Conservation (phyloP, 768 basidiomycete genomes). For the Pleurotus tuber-regium region DNA sequence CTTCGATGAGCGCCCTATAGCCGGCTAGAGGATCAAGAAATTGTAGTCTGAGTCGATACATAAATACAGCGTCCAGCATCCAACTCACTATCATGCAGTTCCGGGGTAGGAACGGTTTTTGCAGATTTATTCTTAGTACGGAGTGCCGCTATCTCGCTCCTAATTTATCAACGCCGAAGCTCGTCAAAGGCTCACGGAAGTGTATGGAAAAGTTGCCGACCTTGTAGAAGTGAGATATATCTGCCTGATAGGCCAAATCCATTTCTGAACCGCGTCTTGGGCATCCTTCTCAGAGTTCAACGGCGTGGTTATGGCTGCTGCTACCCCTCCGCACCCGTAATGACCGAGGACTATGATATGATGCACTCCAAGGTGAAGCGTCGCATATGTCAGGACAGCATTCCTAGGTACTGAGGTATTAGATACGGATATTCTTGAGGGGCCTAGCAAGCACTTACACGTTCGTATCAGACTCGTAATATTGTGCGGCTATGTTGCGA, state of each 20-base stretch:
- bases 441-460: constrained; percentile 11
- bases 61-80: background rate
- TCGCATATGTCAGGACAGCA: constrained; percentile 19
- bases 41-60: background rate
- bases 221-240: constrained; percentile 19
- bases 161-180: background rate
- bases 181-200: background rate
- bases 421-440: background rate
- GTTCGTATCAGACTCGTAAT: constrained; percentile 17
- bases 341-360: constrained; percentile 25
- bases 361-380: constrained; percentile 16
- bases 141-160: constrained; percentile 18
- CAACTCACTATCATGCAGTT: constrained; percentile 18
- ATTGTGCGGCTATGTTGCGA: constrained; percentile 23
- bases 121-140: constrained; percentile 15
- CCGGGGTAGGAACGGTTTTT: constrained; percentile 14
- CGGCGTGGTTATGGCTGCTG: constrained; percentile 16
- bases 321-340: constrained; percentile 23
- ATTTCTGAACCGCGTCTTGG: constrained; percentile 18
- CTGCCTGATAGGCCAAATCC: constrained; percentile 22
- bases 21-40: constrained; percentile 24
- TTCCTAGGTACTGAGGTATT: constrained; percentile 12
- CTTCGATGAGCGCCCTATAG: constrained; percentile 41
- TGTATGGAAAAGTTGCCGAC: constrained; percentile 4
- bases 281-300: constrained; percentile 8